Percentiles rank a stretch among this genome's conserved stretches.
These are phyloP conservation scores for Apophysomyces trapeziformis DNA, from an alignment of 371 early-diverging fungal species.

Conservation along the genomic window DNA sequence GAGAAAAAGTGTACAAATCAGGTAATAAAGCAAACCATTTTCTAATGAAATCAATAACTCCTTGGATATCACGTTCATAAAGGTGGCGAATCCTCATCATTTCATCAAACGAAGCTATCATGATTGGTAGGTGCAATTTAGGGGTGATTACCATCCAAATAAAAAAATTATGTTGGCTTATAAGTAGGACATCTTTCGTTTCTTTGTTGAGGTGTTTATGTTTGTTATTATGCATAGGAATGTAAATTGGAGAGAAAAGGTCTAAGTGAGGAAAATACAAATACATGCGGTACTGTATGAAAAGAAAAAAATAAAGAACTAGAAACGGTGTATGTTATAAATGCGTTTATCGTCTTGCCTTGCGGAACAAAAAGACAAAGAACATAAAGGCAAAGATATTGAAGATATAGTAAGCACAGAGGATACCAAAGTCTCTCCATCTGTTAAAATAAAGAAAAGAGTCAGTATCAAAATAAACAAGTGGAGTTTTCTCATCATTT, in stretches of 20 bases:
- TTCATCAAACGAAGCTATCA: not conserved
- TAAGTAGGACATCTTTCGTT: not conserved
- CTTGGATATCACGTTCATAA: not conserved
- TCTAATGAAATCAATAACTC: not conserved
- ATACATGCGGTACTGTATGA: not conserved
- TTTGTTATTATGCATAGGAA: constrained; percentile 6
- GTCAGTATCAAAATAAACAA: not conserved
- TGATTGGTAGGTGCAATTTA: not conserved
- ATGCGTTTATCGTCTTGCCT: constrained; percentile 44
- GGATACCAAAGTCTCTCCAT: constrained; percentile 67
- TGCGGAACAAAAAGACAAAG: constrained; percentile 54
- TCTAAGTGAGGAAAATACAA: constrained; percentile 1
- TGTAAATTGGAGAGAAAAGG: not conserved
- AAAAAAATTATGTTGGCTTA: not conserved
- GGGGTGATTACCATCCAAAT: not conserved
- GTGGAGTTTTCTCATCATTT: not conserved
- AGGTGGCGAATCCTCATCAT: not conserved
- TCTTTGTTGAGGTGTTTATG: not conserved
- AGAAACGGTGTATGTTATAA: not conserved
- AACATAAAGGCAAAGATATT: constrained; percentile 57
- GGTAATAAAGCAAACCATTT: not conserved
- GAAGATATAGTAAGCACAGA: constrained; percentile 63
- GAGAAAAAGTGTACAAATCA: not conserved
- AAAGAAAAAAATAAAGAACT: constrained; percentile 7
- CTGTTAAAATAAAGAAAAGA: not conserved